Evolutionary conservation across 2,329 filamentous ascomycete species (phyloP).

Genomic region (Cephalotrichum gorgonifer): DNA sequence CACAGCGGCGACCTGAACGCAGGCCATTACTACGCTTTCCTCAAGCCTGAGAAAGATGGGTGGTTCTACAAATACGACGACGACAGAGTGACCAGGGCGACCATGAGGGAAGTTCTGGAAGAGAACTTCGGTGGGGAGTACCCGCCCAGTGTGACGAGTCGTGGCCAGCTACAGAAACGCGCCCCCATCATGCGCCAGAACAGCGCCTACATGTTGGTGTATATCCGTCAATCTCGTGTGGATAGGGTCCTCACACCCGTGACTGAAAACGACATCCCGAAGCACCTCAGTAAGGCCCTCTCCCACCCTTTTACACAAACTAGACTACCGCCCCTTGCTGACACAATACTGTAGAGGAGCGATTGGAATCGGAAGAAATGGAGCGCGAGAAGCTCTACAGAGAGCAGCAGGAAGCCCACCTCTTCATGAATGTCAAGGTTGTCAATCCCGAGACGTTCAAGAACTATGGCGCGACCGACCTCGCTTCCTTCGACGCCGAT

Average conservation of each 20-base stretch:
- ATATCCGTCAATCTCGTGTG: constrained; percentile 79
- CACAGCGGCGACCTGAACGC: constrained; percentile 96
- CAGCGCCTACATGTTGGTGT: constrained; percentile 98
- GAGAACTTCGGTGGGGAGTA: constrained; percentile 96
- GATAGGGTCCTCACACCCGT: constrained; percentile 73
- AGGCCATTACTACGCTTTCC: constrained; percentile 94
- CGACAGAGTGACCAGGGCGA: constrained; percentile 91
- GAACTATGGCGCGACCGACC: constrained; percentile 72
- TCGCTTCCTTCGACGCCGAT: constrained; percentile 58
- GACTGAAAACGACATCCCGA: constrained; percentile 66
- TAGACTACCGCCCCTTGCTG: constrained; percentile 4
- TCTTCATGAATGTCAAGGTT: constrained; percentile 79
- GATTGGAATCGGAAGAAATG: constrained; percentile 67
- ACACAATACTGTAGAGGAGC: constrained; percentile 40
- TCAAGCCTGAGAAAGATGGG: constrained; percentile 87
- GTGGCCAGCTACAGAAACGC: constrained; percentile 42
- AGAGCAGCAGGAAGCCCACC: constrained; percentile 86
- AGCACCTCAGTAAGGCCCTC: constrained; percentile 62
- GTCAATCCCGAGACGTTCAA: constrained; percentile 75
- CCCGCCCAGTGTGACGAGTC: constrained; percentile 35
- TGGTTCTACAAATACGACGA: constrained; percentile 97
- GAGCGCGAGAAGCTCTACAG: constrained; percentile 67
- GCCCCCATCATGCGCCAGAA: constrained; percentile 53
- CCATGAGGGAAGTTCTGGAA: constrained; percentile 80
- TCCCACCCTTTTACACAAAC: not conserved